Percentiles rank a stretch among this genome's conserved stretches.
Conservation (phyloP, 108 stramenopile genomes). For the Skeletonema marinoi region DNA sequence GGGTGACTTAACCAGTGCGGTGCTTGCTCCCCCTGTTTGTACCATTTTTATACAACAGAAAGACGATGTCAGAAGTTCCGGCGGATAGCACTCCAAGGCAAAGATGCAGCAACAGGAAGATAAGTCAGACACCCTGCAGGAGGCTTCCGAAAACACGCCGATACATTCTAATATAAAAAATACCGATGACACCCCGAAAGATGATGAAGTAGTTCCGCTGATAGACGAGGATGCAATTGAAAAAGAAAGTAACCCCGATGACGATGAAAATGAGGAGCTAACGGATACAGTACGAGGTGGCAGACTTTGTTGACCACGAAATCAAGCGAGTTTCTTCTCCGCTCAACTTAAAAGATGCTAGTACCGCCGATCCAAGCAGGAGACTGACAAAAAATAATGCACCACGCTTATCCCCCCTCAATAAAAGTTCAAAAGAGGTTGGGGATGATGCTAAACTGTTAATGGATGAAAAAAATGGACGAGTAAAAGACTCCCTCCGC, state of each 20-base stretch:
- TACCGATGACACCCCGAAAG: not conserved
- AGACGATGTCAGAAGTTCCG: not conserved
- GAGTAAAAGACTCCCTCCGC: not conserved
- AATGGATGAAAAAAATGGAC: not conserved
- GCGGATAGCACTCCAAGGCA: not conserved
- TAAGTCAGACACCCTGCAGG: not conserved
- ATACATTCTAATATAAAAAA: not conserved
- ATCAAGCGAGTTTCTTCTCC: not conserved
- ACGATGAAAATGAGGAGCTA: not conserved
- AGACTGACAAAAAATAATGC: not conserved
- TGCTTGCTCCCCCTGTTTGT: not conserved
- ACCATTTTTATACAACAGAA: not conserved
- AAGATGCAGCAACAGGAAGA: not conserved
- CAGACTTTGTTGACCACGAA: not conserved
- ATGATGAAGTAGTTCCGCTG: not conserved
- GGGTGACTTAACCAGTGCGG: not conserved
- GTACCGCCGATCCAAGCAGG: not conserved
- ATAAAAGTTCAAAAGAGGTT: not conserved
- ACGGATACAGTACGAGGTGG: not conserved
- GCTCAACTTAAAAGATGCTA: not conserved
- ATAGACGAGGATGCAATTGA: not conserved
- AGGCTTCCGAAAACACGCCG: not conserved
- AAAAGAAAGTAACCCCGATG: not conserved
- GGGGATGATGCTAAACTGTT: not conserved
- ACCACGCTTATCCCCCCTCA: not conserved